Base-by-base conservation (phyloP, 805 yeast species). In the Barnettozyma pratensis region DNA sequence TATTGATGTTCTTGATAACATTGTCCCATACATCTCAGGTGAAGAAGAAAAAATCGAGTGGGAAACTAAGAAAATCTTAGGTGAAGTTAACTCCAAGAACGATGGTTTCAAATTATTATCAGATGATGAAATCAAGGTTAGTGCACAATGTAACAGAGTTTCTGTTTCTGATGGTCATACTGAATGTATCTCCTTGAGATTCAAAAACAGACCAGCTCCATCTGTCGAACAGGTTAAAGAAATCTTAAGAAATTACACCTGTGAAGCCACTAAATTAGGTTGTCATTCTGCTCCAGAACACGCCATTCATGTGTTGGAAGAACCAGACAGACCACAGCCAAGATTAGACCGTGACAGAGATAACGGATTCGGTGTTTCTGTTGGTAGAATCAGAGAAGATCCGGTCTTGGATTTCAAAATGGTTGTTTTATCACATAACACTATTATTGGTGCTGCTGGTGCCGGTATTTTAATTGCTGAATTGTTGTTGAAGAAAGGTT, bases 1-100 rank as follows among this genome's bases (percentile, higher is more conserved):
- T 55, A 91, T 94, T 69, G 98, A 94, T 64, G 82, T 92, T 47
- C 76, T 94, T 60, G 99, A 94, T 71, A 94, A 94, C 71, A 78
- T 94, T 57, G 89, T 94, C 48, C 99, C 99, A 39, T 94, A 74
- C 76, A 94, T 94, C 63, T 76, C 90, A 55, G 97, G 98, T 41
- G 99, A 94, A 71, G 99, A 94, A 72, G 99, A 94, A 59, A 94
- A 94, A 73, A 88, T 94, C 60, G 99, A 94, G 71, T 90, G 96
- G 95, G 99, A 94, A 74, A 90, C 98, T 47, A 87, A 88, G 65
- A 94, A 94, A 74, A 94, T 94, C 56, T 76, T 94, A 61, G 97
- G 97, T 54, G 54, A 64, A 34, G 60, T 83, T 36, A 75, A 80
- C 46, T 61, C 59, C 1, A 75, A 73, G 41, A 82, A 81, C 40